Conservation (phyloP, 83 land plant species). For the Isoetes engelmannii region DNA sequence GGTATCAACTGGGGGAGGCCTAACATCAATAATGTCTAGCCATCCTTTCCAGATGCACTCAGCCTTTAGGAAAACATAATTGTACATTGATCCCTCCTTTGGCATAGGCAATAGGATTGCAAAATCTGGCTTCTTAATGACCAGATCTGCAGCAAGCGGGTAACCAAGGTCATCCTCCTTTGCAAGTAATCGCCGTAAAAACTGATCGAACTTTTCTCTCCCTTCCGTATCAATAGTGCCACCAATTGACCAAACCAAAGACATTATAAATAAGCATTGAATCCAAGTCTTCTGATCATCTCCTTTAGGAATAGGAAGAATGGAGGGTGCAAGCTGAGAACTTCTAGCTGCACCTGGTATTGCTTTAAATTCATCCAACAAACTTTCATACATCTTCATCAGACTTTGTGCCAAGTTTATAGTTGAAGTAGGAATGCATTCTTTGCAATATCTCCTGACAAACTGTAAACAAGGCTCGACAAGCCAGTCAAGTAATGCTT, state of each 20-base stretch:
- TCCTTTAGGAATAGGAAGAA: constrained; percentile 22
- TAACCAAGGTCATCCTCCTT: constrained; percentile 31
- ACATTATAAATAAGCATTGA: constrained; percentile 26
- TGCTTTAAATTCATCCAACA: constrained; percentile 31
- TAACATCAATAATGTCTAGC: constrained; percentile 30
- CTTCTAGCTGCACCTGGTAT: constrained; percentile 8
- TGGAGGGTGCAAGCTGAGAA: constrained; percentile 4
- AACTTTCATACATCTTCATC: constrained; percentile 37
- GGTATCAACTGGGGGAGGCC: constrained; percentile 16
- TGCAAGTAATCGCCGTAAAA: constrained; percentile 31
- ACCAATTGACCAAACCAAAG: constrained; percentile 33
- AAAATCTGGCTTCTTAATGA: constrained; percentile 29
- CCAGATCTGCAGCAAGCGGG: constrained; percentile 30
- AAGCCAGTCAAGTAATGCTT: constrained; percentile 30
- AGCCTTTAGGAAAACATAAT: constrained; percentile 23
- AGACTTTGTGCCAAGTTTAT: constrained; percentile 36
- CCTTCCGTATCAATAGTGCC: constrained; percentile 35
- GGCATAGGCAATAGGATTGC: constrained; percentile 30
- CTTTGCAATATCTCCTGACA: constrained; percentile 30
- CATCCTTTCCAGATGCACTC: constrained; percentile 37
- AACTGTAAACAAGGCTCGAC: constrained; percentile 35
- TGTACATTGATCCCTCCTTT: constrained; percentile 20
- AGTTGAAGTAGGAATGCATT: constrained; percentile 27
- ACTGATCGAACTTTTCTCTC: constrained; percentile 24
- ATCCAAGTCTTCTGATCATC: constrained; percentile 31